These are phyloP conservation scores for Microdochium trichocladiopsis DNA, from an alignment of 2,329 filamentous ascomycete species.

Conservation along the genomic window DNA sequence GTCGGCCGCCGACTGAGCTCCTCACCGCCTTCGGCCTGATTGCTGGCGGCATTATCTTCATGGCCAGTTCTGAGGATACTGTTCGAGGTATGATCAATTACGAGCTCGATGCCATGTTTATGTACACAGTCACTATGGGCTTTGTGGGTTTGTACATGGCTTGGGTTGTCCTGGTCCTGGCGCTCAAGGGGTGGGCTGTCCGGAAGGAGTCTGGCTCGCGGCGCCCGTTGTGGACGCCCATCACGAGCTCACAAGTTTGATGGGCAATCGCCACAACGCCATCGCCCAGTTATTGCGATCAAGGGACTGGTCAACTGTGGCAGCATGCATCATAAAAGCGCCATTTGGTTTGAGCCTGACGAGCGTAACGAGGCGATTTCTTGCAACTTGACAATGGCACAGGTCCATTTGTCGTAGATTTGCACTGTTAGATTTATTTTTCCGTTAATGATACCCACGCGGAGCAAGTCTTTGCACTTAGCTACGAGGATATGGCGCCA, in stretches of 20 bases:
- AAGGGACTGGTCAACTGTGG: too few relatives aligned
- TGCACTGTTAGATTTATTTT: constrained; percentile 13
- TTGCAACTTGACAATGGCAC: too few relatives aligned
- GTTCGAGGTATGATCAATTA: constrained; percentile 71
- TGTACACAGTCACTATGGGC: constrained; percentile 84
- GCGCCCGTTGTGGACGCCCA: background rate
- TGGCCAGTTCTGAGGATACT: constrained; percentile 77
- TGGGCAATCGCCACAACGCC: background rate
- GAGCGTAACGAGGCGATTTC: too few relatives aligned
- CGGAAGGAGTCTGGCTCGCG: constrained; percentile 30
- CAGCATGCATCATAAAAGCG: too few relatives aligned
- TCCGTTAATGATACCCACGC: constrained; percentile 21
- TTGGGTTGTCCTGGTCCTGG: constrained; percentile 70
- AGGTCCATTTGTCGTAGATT: background rate
- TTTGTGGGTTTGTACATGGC: constrained; percentile 78
- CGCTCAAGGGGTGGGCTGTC: constrained; percentile 81
- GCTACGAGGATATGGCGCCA: background rate
- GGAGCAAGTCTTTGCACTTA: constrained; percentile 1
- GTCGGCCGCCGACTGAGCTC: constrained; percentile 85
- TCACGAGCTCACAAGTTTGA: background rate
- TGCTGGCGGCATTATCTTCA: constrained; percentile 83
- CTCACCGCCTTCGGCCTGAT: constrained; percentile 81
- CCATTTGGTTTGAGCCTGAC: too few relatives aligned
- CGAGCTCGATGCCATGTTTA: constrained; percentile 82
- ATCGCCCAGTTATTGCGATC: too few relatives aligned